A percentile compares a stretch with the other conserved stretches of the same genome.
Conservation (phyloP, 2,329 filamentous ascomycete genomes). For the Stemphylium vesicarium region DNA sequence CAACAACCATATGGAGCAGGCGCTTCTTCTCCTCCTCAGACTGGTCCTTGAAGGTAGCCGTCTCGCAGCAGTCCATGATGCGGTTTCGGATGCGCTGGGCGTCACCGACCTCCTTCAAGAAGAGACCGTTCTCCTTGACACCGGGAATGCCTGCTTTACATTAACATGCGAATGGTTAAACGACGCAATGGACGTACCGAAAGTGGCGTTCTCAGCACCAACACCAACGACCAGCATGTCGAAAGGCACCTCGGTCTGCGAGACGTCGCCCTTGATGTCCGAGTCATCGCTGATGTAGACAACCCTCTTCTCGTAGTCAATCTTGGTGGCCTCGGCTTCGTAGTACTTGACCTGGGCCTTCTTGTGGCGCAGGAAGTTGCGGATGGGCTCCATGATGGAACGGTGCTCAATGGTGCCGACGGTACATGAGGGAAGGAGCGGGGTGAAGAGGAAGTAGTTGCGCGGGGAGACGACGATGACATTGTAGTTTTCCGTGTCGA, state of each 20-base stretch:
- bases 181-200: conserved; percentile 64
- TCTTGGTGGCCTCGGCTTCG: conserved; percentile 95
- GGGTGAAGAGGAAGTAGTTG: conserved; percentile 99
- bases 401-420: conserved; percentile 98
- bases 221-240: conserved; percentile 98
- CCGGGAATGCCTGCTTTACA: conserved; percentile 73
- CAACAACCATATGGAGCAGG: conserved; percentile 93
- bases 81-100: conserved; percentile 96
- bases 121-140: conserved; percentile 93
- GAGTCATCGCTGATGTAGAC: conserved; percentile 91
- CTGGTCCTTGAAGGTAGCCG: conserved; percentile 97
- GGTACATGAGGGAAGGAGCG: conserved; percentile 94
- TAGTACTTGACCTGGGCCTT: conserved; percentile 93
- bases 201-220: conserved; percentile 97
- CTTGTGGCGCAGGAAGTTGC: conserved; percentile 95
- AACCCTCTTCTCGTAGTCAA: conserved; percentile 89
- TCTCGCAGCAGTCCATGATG: conserved; percentile 99
- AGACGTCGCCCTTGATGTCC: conserved; percentile 83
- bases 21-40: conserved; percentile 85
- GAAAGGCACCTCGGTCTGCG: conserved; percentile 88
- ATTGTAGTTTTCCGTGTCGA: conserved; percentile 99
- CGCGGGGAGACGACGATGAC: conserved; percentile 96
- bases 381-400: conserved; percentile 99
- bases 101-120: conserved; percentile 97
- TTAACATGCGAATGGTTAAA: conserved; percentile 20